Evolutionary conservation across 768 basidiomycete species (phyloP).

Genomic region (Hygrophorus pudorinus): DNA sequence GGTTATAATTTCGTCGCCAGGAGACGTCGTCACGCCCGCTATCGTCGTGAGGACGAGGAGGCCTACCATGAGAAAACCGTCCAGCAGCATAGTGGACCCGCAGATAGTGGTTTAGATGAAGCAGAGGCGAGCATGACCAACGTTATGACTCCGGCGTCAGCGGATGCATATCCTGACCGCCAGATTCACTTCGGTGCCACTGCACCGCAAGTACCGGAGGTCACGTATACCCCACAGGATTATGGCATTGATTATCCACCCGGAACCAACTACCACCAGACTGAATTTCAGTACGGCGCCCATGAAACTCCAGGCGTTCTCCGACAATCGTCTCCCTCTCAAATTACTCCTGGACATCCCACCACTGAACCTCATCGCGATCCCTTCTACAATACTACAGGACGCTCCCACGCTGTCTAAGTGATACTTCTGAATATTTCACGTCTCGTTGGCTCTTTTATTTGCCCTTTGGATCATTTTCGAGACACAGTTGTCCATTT

Average conservation of each 20-base stretch:
- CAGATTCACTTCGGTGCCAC: conserved; percentile 6
- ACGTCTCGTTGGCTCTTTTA: too few species aligned
- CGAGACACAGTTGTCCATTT: too few species aligned
- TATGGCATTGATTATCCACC: not conserved
- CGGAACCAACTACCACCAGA: not conserved
- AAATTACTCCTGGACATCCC: too few species aligned
- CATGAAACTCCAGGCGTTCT: not conserved
- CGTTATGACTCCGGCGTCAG: conserved; percentile 1
- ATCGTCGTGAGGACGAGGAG: conserved; percentile 3
- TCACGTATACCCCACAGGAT: not conserved
- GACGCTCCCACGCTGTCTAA: too few species aligned
- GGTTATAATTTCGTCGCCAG: conserved; percentile 7
- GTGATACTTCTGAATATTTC: too few species aligned
- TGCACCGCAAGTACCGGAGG: not conserved
- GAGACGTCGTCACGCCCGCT: conserved; percentile 1
- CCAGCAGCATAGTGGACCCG: not conserved
- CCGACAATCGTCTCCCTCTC: too few species aligned
- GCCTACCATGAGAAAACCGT: conserved; percentile 4
- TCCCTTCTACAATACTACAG: too few species aligned
- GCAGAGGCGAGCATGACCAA: conserved; percentile 4
- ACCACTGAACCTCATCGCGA: too few species aligned
- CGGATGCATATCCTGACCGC: conserved; percentile 9
- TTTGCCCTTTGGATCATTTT: too few species aligned
- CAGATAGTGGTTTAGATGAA: conserved; percentile 1
- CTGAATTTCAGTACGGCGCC: not conserved